Evolutionary conservation across 768 basidiomycete genomes (phyloP), one percentile per base, ranked within the genome.

Genomic region (Boletus tylopilopsis): DNA sequence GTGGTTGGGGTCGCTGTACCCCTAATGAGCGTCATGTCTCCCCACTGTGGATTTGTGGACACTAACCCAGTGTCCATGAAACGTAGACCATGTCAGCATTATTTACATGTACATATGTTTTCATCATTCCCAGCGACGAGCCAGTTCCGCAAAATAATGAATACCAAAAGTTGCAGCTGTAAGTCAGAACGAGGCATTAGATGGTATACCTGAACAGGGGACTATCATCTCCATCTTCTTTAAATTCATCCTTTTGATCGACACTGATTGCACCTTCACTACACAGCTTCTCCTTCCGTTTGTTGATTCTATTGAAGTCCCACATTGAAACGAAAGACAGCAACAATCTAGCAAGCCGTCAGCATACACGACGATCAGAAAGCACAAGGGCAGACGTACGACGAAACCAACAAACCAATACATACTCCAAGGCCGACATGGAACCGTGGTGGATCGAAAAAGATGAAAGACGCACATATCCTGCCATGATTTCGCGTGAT

Each of bases 151-250:
- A n/a, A n/a, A n/a, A n/a, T n/a, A n/a, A n/a, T n/a, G n/a, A n/a
- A n/a, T n/a, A n/a, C n/a, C n/a, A n/a, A n/a, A n/a, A n/a, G n/a
- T n/a, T n/a, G n/a, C n/a, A n/a, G 10, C 29, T 13, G 27, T 5
- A 6, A 13, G 44, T 11, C 10, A 6, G 25, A n/a, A n/a, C 9
- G 18, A 23, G 25, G 11, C 38, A 24, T 47, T 56, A 66, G 12
- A 63, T 35, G 2, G 56, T 44, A 8, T 65, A 68, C 73, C 76
- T 73, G 69, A 80, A 83, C 40, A 82, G 59, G 23, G 81, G 82
- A 39, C 77, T 77, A 43, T 73, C 71, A 55, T 77, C 77, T 4
- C 78, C 82, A 50, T 75, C 58, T 3, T 77, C 68, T 21, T 52
- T 62, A 46, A 75, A 81, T 30, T 76, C 71, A 12, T 65, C 64